phyloP scores from a whole-genome alignment of 371 early-diverging fungal genomes.

The Smittium culicis region DNA sequence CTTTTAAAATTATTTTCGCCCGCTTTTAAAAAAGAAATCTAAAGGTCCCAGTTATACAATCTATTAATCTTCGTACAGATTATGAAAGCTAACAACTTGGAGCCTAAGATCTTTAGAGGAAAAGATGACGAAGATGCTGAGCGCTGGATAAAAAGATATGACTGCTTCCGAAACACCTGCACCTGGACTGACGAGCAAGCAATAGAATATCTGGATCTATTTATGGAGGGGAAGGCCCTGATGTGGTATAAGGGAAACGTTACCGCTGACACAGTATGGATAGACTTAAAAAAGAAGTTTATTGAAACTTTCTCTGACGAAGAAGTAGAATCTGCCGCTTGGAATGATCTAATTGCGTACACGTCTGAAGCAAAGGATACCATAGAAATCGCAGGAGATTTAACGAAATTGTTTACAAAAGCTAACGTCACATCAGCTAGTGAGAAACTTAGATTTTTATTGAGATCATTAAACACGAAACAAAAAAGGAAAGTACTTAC shows the following conservation, averaged over 20 bases:
- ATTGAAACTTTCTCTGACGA: not conserved
- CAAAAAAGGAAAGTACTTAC: not conserved
- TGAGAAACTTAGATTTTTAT: not conserved
- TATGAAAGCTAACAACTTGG: too few species aligned
- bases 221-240: constrained; percentile 3
- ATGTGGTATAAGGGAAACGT: constrained; percentile 3
- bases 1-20: too few species aligned
- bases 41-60: too few species aligned
- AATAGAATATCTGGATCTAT: not conserved
- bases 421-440: not conserved
- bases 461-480: not conserved
- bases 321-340: not conserved
- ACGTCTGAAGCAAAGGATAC: not conserved
- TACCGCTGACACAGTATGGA: not conserved
- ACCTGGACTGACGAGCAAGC: not conserved
- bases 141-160: constrained; percentile 1
- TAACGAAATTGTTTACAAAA: constrained; percentile 1
- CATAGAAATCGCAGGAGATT: not conserved
- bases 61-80: too few species aligned
- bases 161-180: constrained; percentile 1
- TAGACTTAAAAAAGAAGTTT: not conserved
- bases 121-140: not conserved
- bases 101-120: not conserved
- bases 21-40: too few species aligned
- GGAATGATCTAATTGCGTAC: constrained; percentile 1